Base-by-base conservation (phyloP, 352 stramenopile species). In the Phytophthora lateralis region DNA sequence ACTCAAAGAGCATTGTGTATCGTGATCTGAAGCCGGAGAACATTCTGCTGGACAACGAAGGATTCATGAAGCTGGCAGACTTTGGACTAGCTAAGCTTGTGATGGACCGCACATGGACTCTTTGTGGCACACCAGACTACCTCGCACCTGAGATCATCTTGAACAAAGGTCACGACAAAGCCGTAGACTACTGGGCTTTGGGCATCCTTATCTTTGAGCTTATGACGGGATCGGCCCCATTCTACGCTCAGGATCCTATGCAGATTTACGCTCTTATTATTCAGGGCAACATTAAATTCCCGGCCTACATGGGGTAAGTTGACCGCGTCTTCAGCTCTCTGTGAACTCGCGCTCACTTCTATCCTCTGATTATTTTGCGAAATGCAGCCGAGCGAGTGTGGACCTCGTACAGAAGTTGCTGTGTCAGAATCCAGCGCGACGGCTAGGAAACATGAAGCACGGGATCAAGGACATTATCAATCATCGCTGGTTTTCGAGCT, bases 101-200 rank as follows among this genome's bases (percentile, higher is more conserved):
- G 43, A 90, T 70, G 1, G 78, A 95, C 26, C 67, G 80, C 6
- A 97, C 91, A 14, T 97, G 85, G 85, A 98, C 90, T 6, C 63
- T 97, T 20, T 98, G 93, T 50, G 93, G 93, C 8, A 98, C 93
- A 10, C 94, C 92, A 11, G 90, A 98, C 54, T 98, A 98, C 63
- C 67, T 97, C 12, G 90, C 93, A 1, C 91, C 93, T 1, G 93
- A 98, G 60, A 97, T 98, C 61, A 96, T 97, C 45, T 69, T 95
- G 44, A 96, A 88, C 71, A 93, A 93, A 58, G 92, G 90, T 0
- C 90, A 98, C 66, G 88, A 95, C 55, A 89, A 91, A 44, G 84
- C 84, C 1, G 91, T 97, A 21, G 91, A 98, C 65, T 98, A 95
- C 60, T 98, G 91, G 91, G 85, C 88, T 0, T 74, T 97, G 9